These are phyloP conservation scores for Jaenimonas drosophilae DNA, from an alignment of 208 protist genomes.

Conservation along the genomic window DNA sequence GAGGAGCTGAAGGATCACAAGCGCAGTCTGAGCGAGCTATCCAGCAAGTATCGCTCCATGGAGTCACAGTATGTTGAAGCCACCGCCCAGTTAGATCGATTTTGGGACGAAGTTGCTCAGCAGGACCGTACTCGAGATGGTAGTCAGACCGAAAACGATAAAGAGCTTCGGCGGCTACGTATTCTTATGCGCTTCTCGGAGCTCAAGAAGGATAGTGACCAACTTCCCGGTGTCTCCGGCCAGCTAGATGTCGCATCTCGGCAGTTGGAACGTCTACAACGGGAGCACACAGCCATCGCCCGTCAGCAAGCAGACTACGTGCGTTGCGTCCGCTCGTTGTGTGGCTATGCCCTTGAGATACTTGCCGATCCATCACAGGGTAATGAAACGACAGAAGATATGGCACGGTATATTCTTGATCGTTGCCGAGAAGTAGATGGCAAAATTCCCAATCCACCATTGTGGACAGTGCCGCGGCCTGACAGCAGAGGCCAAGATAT, in stretches of 20 bases:
- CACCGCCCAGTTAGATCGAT: background rate
- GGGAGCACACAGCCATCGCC: background rate
- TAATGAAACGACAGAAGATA: no score
- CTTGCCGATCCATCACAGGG: no score
- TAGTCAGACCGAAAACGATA: slow-evolving; percentile 15
- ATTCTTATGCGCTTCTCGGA: slow-evolving; percentile 69
- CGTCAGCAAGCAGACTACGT: background rate
- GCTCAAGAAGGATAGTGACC: slow-evolving; percentile 62
- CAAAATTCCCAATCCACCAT: no score
- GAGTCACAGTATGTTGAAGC: no score
- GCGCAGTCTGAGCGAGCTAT: no score
- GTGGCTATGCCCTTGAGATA: background rate
- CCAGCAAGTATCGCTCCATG: no score
- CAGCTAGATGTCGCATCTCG: slow-evolving; percentile 7
- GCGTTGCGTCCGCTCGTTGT: background rate
- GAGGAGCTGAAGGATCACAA: no score
- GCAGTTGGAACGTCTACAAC: slow-evolving; percentile 7
- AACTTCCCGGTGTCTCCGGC: slow-evolving; percentile 7
- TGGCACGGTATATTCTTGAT: no score
- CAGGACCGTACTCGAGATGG: slow-evolving; percentile 2
- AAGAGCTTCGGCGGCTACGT: slow-evolving; percentile 44
- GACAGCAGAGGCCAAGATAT: no score
- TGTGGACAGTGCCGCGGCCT: no score
- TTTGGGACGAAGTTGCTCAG: slow-evolving; percentile 4
- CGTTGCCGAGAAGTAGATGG: no score